These are phyloP conservation scores for Acer campestre DNA, from an alignment of 345 rosid genomes.

Conservation along the genomic window DNA sequence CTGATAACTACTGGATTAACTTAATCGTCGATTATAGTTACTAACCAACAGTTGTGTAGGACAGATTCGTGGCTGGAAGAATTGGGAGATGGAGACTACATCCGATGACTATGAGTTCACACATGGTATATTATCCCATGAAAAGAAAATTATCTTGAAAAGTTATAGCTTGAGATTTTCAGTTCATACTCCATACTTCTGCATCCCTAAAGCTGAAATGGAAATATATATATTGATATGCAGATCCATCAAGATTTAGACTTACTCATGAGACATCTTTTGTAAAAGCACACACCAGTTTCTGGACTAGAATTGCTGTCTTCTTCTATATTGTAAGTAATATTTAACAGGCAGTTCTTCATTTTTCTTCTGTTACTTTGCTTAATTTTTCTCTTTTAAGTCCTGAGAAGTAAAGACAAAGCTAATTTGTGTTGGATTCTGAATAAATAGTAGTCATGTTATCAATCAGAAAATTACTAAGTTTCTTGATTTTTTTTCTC, in stretches of 20 bases:
- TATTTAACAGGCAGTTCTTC: neutral
- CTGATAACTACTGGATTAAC: neutral
- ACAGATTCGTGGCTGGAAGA: conserved; percentile 95
- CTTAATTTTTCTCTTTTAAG: neutral
- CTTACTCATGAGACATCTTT: conserved; percentile 89
- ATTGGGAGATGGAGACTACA: conserved; percentile 83
- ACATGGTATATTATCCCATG: conserved; percentile 49
- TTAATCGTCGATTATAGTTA: neutral
- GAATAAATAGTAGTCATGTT: neutral
- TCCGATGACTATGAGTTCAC: conserved; percentile 81
- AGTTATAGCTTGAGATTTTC: conserved; percentile 13
- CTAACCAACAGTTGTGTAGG: conserved; percentile 12
- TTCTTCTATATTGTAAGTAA: conserved; percentile 79
- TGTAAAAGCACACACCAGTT: conserved; percentile 80
- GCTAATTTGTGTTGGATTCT: neutral
- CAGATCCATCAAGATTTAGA: conserved; percentile 96
- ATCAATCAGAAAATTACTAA: neutral
- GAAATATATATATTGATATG: conserved; percentile 10
- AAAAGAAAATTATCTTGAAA: conserved; percentile 7
- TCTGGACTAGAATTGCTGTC: conserved; percentile 87
- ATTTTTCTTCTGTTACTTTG: neutral
- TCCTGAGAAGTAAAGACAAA: neutral
- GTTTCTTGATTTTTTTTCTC: conserved; percentile 11
- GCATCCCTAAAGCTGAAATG: conserved; percentile 17
- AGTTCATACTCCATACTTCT: neutral